Conservation (phyloP, 495 filamentous ascomycete genomes). For the Penicillium egyptiacum region DNA sequence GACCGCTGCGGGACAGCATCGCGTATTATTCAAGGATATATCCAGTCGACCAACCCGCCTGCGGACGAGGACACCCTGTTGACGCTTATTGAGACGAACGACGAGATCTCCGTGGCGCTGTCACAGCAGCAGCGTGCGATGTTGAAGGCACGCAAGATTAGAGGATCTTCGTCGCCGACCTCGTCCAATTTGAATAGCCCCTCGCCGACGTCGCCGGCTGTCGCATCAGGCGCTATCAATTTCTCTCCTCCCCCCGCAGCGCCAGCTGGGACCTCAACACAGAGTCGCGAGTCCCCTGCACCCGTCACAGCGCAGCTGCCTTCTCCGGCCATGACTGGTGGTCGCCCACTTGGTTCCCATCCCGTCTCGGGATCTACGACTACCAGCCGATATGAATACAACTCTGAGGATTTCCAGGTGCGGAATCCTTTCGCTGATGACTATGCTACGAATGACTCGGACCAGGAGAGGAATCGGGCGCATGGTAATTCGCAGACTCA, state of each 20-base stretch:
- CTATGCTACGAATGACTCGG: constrained; percentile 24
- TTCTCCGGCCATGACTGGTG: constrained; percentile 13
- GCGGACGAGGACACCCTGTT: constrained; percentile 93
- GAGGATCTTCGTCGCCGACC: constrained; percentile 27
- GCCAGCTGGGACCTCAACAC: not conserved
- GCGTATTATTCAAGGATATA: constrained; percentile 78
- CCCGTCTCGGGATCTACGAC: not conserved
- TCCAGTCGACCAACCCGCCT: constrained; percentile 69
- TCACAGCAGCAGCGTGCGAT: constrained; percentile 80
- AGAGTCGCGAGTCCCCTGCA: constrained; percentile 7
- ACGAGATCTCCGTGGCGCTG: constrained; percentile 74
- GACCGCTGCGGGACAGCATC: constrained; percentile 81
- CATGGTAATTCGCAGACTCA: not conserved
- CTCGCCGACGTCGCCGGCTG: constrained; percentile 18
- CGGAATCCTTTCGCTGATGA: constrained; percentile 50
- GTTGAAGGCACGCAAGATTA: constrained; percentile 61
- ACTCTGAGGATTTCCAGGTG: constrained; percentile 45
- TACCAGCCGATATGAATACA: constrained; percentile 37
- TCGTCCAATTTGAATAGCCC: constrained; percentile 19
- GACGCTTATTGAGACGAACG: constrained; percentile 91
- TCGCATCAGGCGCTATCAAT: constrained; percentile 20
- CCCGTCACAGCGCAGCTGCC: constrained; percentile 13
- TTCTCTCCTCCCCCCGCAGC: constrained; percentile 1
- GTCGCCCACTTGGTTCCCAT: constrained; percentile 7
- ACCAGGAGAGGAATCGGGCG: constrained; percentile 15